phyloP scores from a whole-genome alignment of 768 basidiomycete species.

The Mrakia frigida region DNA sequence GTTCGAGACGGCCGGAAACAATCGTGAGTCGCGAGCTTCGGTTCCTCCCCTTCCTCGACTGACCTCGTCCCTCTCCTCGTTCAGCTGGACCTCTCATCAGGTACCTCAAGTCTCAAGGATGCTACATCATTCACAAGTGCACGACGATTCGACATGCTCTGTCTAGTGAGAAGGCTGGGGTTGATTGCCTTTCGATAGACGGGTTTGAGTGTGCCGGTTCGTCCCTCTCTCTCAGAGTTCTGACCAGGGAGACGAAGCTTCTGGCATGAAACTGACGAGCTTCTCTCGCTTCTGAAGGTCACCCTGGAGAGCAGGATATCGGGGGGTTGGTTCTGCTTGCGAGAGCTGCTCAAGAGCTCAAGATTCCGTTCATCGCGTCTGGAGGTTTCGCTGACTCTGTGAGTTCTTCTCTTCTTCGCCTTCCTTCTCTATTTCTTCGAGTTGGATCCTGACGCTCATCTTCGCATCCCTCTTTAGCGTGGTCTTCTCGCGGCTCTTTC shows the following conservation, averaged over 20 bases:
- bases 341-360: slow-evolving; percentile 74
- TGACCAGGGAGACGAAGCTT: too few relatives aligned
- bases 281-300: slow-evolving; percentile 5
- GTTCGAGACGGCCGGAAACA: slow-evolving; percentile 85
- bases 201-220: slow-evolving; percentile 72
- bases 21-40: slow-evolving; percentile 54
- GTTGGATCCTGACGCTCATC: too few relatives aligned
- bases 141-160: slow-evolving; percentile 41
- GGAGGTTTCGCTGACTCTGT: slow-evolving; percentile 79
- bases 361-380: slow-evolving; percentile 79
- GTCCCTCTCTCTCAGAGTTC: too few relatives aligned
- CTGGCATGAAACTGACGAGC: neutral
- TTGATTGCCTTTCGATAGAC: slow-evolving; percentile 83
- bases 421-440: too few relatives aligned
- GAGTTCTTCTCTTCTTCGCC: neutral
- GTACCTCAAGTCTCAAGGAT: slow-evolving; percentile 64
- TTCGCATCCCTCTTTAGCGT: slow-evolving; percentile 47
- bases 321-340: slow-evolving; percentile 84
- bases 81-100: slow-evolving; percentile 70
- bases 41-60: neutral
- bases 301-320: slow-evolving; percentile 78
- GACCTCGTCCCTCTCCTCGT: neutral
- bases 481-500: slow-evolving; percentile 77
- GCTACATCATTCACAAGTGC: slow-evolving; percentile 68
- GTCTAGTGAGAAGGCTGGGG: slow-evolving; percentile 62